Evolutionary conservation across 495 filamentous ascomycete species (phyloP), one percentile per base, ranked within the genome.

Genomic region (Tuber aestivum): DNA sequence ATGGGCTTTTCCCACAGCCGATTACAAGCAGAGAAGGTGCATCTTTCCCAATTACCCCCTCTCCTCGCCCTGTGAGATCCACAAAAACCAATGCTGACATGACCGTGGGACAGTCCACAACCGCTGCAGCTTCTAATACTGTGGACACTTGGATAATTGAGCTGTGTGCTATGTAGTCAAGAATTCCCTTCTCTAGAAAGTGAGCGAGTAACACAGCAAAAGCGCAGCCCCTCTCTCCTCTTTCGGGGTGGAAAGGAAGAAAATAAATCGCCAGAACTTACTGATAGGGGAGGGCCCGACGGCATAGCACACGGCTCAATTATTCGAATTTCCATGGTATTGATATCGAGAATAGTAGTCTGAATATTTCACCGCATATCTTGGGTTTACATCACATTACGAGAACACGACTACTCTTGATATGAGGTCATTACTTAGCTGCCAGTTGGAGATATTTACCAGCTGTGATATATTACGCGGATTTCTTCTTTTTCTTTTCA

Each of bases 1-100:
- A 83, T 41, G 90, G 89, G 0, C 73, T 92, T 61, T 91, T 92
- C 84, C 90, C 91, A 35, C 86, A 89, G 77, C 89, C 90, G n/a
- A 61, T 82, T 38, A 77, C 74, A 41, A 68, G 37, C 6, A 71
- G 78, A 56, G 27, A 65, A 27, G 76, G 78, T 79, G 79, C 71
- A 69, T 41, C 40, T 23, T 50, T 72, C 14, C 23, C 42, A 21
- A 27, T 12, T 32, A 10, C 27, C 37, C 50, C 41, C 8, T 40
- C 32, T n/a, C 12, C 20, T 32, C 37, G 37, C 69, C 20, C n/a
- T 37, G 14, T 23, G 45, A 32, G 40, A 37, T 78, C n/a, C 23
- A 42, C 3, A 40, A 50, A 45, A 70, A 71, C 68, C 41, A 50
- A 71, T 21, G 71, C 41, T 44, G 3, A 37, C 72, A 56, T 32